Percentiles rank a stretch among this genome's conserved stretches.
phyloP scores from a whole-genome alignment of 2,329 filamentous ascomycete species.

The Hypomyces perniciosus region DNA sequence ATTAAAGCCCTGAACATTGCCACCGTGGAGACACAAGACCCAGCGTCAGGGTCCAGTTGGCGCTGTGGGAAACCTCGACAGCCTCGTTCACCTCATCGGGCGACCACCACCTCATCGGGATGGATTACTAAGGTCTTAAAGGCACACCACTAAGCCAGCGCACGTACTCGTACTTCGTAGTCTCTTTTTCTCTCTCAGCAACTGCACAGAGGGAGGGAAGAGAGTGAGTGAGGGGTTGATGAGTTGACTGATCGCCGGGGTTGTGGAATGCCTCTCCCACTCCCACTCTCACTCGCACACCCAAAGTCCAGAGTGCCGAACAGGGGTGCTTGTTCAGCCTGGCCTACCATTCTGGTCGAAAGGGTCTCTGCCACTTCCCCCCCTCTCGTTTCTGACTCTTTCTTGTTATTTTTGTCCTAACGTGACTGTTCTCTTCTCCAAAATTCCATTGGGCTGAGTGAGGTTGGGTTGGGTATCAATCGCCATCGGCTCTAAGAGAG shows the following conservation, averaged over 20 bases:
- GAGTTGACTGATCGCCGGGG: too few species aligned
- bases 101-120: too few species aligned
- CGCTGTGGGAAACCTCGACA: not conserved
- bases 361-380: not conserved
- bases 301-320: not conserved
- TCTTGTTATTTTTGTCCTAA: too few species aligned
- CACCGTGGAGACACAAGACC: conserved; percentile 1
- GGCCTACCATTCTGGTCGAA: not conserved
- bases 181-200: not conserved
- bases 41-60: too few species aligned
- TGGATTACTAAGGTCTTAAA: too few species aligned
- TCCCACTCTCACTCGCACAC: not conserved
- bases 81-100: not conserved
- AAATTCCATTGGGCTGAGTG: not conserved
- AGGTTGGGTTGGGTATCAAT: not conserved
- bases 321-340: not conserved
- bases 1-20: conserved; percentile 1
- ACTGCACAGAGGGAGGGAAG: not conserved
- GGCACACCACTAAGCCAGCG: not conserved
- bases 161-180: not conserved
- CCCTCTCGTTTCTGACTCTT: too few species aligned
- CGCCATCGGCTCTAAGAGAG: not conserved
- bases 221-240: too few species aligned
- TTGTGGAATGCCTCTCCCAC: not conserved
- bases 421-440: not conserved